Evolutionary conservation across 2,329 filamentous ascomycete species (phyloP), one percentile per base, ranked within the genome.

Genomic region (Alternaria ethzedia): DNA sequence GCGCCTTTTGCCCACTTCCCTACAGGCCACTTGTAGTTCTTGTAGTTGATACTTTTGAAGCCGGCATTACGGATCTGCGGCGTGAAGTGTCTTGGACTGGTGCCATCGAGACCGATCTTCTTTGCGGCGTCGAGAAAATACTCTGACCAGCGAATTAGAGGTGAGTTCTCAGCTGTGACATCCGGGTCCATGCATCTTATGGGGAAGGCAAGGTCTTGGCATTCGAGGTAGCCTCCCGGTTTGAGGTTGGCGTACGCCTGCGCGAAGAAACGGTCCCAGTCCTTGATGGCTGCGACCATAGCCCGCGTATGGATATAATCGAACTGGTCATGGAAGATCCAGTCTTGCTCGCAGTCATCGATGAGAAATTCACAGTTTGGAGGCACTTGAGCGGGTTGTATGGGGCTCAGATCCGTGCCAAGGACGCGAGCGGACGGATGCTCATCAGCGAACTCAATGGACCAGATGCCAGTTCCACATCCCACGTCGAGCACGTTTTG

Each of bases 301-400:
- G 85, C 71, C 68, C 85, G 72, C 72, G 83, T 73, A 83, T 86
- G 82, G 82, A 90, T 85, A 67, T 86, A 85, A 72, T 90, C 88
- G 70, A 87, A 89, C 13, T 75, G 75, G 28, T 83, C 75, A 8
- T 81, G 79, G 49, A 86, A 87, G 25, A 83, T 76, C 89, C 89
- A 91, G 9, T 86, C 82, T 50, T 86, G 82, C 26, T 77, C 74
- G 21, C 68, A 74, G 54, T 80, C 75, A 43, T 80, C 77, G 44
- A 80, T 75, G 7, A 79, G 60, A 32, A 80, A 80, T 21, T 72
- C 72, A 56, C 75, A 78, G 51, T 77, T 78, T 3, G 75, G 72
- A 3, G 77, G 75, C 7, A 78, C 74, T 54, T 70, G 68, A 17
- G 62, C 65, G 10, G 75, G 75, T 28, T 78, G 75, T 9, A 78